Conservation (phyloP, 2,329 filamentous ascomycete genomes). For the Penicillium glabrum region DNA sequence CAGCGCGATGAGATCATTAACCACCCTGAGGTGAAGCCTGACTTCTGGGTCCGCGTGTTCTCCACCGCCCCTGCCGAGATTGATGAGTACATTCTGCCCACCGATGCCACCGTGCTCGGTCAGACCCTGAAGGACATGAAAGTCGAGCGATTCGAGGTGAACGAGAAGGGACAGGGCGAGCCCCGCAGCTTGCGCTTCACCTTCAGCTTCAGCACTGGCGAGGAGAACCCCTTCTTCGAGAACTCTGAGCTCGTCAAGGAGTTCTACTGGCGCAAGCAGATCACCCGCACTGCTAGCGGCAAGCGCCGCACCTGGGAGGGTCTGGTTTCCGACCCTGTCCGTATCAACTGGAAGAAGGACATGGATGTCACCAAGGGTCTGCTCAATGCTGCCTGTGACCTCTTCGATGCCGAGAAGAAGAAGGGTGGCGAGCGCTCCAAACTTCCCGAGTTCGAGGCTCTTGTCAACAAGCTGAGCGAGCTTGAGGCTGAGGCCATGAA, state of each 20-base stretch:
- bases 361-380: slow-evolving; percentile 83
- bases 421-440: slow-evolving; percentile 49
- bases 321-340: slow-evolving; percentile 83
- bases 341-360: slow-evolving; percentile 82
- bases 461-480: not conserved
- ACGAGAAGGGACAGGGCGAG: slow-evolving; percentile 61
- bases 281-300: slow-evolving; percentile 43
- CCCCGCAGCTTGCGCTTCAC: slow-evolving; percentile 76
- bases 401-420: slow-evolving; percentile 65
- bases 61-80: slow-evolving; percentile 83
- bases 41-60: slow-evolving; percentile 95
- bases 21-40: slow-evolving; percentile 58
- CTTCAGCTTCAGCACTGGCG: slow-evolving; percentile 65
- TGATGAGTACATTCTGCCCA: slow-evolving; percentile 82
- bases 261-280: slow-evolving; percentile 75
- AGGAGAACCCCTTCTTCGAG: slow-evolving; percentile 77
- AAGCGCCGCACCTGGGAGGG: slow-evolving; percentile 65
- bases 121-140: slow-evolving; percentile 66
- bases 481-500: slow-evolving; percentile 34
- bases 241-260: slow-evolving; percentile 81
- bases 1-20: slow-evolving; percentile 70
- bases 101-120: slow-evolving; percentile 69
- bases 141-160: slow-evolving; percentile 78
- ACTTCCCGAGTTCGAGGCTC: slow-evolving; percentile 50
- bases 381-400: slow-evolving; percentile 68